phyloP scores from a whole-genome alignment of 441 rosid genomes.

The Daphne laureola region DNA sequence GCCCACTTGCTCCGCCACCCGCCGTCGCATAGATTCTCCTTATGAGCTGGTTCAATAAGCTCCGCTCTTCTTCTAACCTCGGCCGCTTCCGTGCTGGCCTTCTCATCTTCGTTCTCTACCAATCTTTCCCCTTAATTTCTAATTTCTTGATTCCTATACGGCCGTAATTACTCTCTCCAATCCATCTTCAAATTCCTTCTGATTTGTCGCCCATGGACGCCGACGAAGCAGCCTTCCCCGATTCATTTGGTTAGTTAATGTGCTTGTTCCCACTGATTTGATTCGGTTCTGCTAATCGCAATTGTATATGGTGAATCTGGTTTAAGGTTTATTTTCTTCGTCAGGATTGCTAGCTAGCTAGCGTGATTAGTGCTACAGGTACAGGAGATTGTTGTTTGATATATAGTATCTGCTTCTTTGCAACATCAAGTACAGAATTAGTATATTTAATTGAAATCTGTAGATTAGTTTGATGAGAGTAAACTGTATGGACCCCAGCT shows the following conservation, averaged over 20 bases:
- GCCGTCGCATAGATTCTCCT: too few species aligned
- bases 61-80: conserved; percentile 40
- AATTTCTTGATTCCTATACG: conserved; percentile 51
- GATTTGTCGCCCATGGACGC: conserved; percentile 3
- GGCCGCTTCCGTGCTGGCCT: conserved; percentile 59
- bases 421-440: too few species aligned
- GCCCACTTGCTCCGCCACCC: conserved; percentile 7
- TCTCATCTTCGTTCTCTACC: conserved; percentile 37
- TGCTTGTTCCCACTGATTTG: conserved; percentile 1
- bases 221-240: not conserved
- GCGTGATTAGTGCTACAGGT: too few species aligned
- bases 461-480: too few species aligned
- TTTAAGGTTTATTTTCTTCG: not conserved
- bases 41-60: conserved; percentile 48
- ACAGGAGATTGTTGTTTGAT: too few species aligned
- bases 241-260: conserved; percentile 3
- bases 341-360: too few species aligned
- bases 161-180: conserved; percentile 18
- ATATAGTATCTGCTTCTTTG: too few species aligned
- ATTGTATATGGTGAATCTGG: too few species aligned
- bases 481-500: too few species aligned
- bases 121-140: conserved; percentile 42
- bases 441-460: too few species aligned
- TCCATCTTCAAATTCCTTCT: not conserved
- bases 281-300: not conserved